Evolutionary conservation across 306 rosid species (phyloP).

Genomic region (Fragaria ananassa): DNA sequence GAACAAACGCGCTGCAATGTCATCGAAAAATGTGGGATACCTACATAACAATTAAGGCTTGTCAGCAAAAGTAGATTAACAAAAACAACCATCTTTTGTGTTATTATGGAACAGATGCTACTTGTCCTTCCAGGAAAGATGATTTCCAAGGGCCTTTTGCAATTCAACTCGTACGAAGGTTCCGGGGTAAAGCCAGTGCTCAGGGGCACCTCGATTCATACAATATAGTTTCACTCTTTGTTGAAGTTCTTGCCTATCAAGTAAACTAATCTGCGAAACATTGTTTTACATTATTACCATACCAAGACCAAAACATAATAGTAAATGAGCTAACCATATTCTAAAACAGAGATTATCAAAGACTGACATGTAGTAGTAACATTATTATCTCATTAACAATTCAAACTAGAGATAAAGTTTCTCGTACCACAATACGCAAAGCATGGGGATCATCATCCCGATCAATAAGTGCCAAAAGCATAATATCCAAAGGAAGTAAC

Average conservation of each 20-base stretch:
- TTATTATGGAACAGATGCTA: conserved; percentile 26
- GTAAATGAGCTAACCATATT: background rate
- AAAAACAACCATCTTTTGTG: background rate
- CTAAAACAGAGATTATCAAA: background rate
- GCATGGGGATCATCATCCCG: conserved; percentile 99
- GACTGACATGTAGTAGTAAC: background rate
- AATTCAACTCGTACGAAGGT: conserved; percentile 68
- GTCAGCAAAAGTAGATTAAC: conserved; percentile 22
- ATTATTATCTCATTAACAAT: conserved; percentile 9
- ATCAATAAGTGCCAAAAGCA: conserved; percentile 89
- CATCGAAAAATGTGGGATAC: conserved; percentile 90
- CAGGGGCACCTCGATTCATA: conserved; percentile 60
- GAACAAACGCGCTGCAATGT: conserved; percentile 86
- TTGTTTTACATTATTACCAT: conserved; percentile 18
- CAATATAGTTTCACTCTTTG: conserved; percentile 65
- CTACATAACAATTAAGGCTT: conserved; percentile 39
- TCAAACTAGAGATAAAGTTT: conserved; percentile 13
- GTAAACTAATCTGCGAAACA: conserved; percentile 74
- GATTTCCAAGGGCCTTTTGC: conserved; percentile 92
- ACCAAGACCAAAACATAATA: conserved; percentile 7
- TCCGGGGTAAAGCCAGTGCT: conserved; percentile 81
- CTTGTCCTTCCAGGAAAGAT: conserved; percentile 98
- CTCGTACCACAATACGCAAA: conserved; percentile 81
- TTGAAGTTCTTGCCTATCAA: conserved; percentile 93
- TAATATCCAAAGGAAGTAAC: conserved; percentile 93